Evolutionary conservation across 345 rosid genomes (phyloP).

Genomic region (Bruguiera parviflora): DNA sequence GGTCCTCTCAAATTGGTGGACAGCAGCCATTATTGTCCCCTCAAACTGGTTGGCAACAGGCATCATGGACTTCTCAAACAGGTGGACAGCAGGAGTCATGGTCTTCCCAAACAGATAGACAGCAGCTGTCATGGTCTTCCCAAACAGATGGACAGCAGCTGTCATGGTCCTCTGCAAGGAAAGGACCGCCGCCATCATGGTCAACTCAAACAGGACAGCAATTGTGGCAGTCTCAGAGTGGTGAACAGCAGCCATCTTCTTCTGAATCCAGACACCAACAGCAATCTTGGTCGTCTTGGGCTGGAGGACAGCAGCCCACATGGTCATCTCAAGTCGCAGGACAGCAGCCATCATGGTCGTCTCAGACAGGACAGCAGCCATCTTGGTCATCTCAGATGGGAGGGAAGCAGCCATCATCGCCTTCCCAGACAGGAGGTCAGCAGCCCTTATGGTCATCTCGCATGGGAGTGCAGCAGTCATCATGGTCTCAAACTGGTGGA

Average conservation of each 20-base stretch:
- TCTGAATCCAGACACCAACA: slow-evolving; percentile 3
- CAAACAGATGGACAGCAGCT: not conserved
- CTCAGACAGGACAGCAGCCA: not conserved
- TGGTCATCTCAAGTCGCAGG: too few species aligned
- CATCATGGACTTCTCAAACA: too few species aligned
- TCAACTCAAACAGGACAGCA: slow-evolving; percentile 9
- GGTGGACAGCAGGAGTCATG: not conserved
- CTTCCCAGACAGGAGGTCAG: too few species aligned
- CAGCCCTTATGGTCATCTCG: slow-evolving; percentile 6
- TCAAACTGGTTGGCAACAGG: too few species aligned
- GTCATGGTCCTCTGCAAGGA: not conserved
- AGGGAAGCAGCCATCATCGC: slow-evolving; percentile 8
- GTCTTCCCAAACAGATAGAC: slow-evolving; percentile 6
- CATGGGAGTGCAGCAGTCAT: slow-evolving; percentile 19
- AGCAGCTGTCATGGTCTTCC: not conserved
- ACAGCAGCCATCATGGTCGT: too few species aligned
- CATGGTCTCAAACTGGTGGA: not conserved
- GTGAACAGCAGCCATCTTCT: slow-evolving; percentile 11
- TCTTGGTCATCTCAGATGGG: slow-evolving; percentile 9
- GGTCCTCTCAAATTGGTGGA: too few species aligned
- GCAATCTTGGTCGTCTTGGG: not conserved
- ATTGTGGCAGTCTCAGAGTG: slow-evolving; percentile 13
- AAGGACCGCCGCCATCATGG: not conserved
- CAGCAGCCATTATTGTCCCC: too few species aligned
- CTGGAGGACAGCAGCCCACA: slow-evolving; percentile 14